Base-by-base conservation (phyloP, 768 basidiomycete genomes). In the Hypsizygus marmoreus region DNA sequence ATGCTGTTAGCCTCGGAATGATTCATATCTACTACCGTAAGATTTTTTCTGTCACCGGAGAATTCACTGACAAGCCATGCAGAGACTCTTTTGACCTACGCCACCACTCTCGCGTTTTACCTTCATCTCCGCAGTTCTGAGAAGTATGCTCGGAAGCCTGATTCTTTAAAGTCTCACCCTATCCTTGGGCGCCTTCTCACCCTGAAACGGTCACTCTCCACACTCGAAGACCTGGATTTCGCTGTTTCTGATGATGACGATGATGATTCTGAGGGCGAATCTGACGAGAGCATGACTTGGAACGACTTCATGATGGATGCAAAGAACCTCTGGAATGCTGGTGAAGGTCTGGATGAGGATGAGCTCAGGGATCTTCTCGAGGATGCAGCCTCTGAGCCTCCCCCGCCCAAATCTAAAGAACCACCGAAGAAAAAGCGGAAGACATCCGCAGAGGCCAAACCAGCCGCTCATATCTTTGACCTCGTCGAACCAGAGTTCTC, bases 11-110 rank as follows among this genome's bases (percentile, higher is more conserved):
- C 45, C 70, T 82, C 19, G 88, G 88, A 39, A 80, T 95, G 74
- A 66, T 84, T 40, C 88, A 94, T 60, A 69, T 95, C 33, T 86
- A 95, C 67, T 91, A 95, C 61, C 95, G 95, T 93, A 61, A 67
- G 91, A 76, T 4, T 4, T 14, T 42, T 29, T 23, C 4, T 32
- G 35, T 32, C 2, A 25, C 23, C 9, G 34, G 14, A 13, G 22
- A 12, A 45, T 25, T 13, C 34, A 4, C 47, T 31, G 10, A 33
- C 25, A 16, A 12, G 14, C 31, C 46, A n/a, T 38, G 30, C 39
- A 97, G 95, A 98, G 74, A 80, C 93, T 1, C 73, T 95, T 2
- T 70, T 97, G 28, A 91, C 94, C 7, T 98, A 98, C 60, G 77
- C 90, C 14, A 90, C 93, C 1, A 86, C 84, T 2, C 83, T 98